A percentile compares a stretch with the other conserved stretches of the same genome.
Evolutionary conservation across 2,329 filamentous ascomycete genomes (phyloP).

Genomic region (Ophiostoma triangulosporum): DNA sequence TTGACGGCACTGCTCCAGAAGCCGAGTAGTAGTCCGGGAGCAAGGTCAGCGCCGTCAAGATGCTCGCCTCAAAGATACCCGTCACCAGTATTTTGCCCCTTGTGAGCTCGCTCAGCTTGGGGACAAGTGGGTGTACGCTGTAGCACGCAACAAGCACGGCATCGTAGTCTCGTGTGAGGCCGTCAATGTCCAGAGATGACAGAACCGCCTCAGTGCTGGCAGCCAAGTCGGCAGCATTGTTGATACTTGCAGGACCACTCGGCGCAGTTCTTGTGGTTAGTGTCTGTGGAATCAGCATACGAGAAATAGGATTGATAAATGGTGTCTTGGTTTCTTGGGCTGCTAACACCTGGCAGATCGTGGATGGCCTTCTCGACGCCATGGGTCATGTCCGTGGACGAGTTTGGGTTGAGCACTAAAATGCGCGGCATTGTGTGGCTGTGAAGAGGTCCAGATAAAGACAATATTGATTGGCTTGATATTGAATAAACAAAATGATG

Average conservation of each 20-base stretch:
- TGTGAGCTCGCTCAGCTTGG: constrained; percentile 30
- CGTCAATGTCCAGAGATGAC: constrained; percentile 31
- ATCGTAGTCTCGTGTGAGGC: constrained; percentile 39
- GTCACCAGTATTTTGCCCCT: constrained; percentile 38
- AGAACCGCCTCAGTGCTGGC: constrained; percentile 50
- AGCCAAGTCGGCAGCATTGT: constrained; percentile 55
- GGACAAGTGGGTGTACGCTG: constrained; percentile 68
- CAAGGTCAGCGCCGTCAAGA: constrained; percentile 49
- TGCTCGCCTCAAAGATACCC: constrained; percentile 80
- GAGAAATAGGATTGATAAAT: not conserved
- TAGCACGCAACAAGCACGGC: constrained; percentile 83
- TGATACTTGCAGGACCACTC: constrained; percentile 58
- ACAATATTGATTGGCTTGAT: not conserved
- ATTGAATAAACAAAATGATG: too few relatives aligned
- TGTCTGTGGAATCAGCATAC: not conserved
- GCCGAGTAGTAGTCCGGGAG: constrained; percentile 21
- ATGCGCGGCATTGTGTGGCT: constrained; percentile 27
- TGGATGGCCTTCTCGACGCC: constrained; percentile 41
- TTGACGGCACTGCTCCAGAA: constrained; percentile 19
- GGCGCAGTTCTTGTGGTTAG: constrained; percentile 53
- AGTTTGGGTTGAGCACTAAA: constrained; percentile 70
- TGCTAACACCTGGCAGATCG: constrained; percentile 34
- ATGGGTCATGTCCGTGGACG: constrained; percentile 57
- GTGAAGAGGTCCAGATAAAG: too few relatives aligned
- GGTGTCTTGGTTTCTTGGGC: too few relatives aligned